These are phyloP conservation scores for Pseudogymnoascus verrucosus DNA, from an alignment of 2,329 filamentous ascomycete species.

Conservation along the genomic window DNA sequence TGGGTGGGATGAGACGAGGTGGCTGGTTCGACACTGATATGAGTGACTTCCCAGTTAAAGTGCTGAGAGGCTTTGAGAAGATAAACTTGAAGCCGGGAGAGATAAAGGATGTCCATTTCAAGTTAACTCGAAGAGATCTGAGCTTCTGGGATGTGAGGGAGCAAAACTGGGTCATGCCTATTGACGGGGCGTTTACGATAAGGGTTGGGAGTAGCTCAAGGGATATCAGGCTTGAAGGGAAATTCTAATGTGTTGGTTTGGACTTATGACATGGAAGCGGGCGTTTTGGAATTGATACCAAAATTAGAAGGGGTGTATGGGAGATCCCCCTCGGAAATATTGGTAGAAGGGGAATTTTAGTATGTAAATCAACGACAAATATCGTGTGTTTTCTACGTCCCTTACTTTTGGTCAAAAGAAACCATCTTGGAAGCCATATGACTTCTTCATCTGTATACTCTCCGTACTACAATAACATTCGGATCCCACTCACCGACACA, in stretches of 20 bases:
- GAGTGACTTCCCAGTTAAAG: slow-evolving; percentile 53
- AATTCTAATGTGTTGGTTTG: slow-evolving; percentile 17
- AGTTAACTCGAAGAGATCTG: slow-evolving; percentile 56
- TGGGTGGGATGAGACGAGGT: slow-evolving; percentile 53
- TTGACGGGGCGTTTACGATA: slow-evolving; percentile 35
- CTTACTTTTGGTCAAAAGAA: not conserved
- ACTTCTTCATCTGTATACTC: not conserved
- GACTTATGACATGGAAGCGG: not conserved
- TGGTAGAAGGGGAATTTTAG: not conserved
- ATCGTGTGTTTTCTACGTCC: no score
- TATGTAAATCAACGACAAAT: no score
- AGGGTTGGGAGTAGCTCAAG: slow-evolving; percentile 33
- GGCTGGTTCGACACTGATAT: slow-evolving; percentile 9
- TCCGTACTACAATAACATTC: not conserved
- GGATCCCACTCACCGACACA: not conserved
- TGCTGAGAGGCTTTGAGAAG: slow-evolving; percentile 69
- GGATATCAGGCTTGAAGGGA: slow-evolving; percentile 26
- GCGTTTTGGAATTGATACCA: not conserved
- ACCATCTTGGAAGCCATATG: not conserved
- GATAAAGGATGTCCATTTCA: slow-evolving; percentile 44
- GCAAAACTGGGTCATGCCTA: slow-evolving; percentile 62
- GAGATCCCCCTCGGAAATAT: not conserved
- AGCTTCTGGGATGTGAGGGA: slow-evolving; percentile 60
- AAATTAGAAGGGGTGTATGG: not conserved
- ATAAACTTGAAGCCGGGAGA: slow-evolving; percentile 48